Conservation (phyloP, 495 filamentous ascomycete species). For the Oidiodendron maius region DNA sequence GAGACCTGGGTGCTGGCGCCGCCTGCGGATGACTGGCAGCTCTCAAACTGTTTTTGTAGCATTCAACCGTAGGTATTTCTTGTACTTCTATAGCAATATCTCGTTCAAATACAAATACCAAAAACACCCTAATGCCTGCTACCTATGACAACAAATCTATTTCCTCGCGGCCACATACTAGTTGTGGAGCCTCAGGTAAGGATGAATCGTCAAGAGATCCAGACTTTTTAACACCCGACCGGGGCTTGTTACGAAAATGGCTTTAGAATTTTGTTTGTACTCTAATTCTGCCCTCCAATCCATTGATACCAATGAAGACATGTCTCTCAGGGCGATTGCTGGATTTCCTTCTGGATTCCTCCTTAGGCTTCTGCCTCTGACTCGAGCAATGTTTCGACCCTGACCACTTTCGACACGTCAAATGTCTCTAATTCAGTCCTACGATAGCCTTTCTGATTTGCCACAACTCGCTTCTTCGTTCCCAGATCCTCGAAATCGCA, state of each 20-base stretch:
- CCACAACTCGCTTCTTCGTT: constrained; percentile 8
- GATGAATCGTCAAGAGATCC: constrained; percentile 8
- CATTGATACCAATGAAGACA: constrained; percentile 6
- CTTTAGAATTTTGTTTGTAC: neutral
- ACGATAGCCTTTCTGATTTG: constrained; percentile 32
- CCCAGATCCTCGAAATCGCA: constrained; percentile 30
- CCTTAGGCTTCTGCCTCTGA: constrained; percentile 5
- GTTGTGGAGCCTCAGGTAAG: constrained; percentile 5
- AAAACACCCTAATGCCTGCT: constrained; percentile 1
- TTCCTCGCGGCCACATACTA: neutral
- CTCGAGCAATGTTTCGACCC: constrained; percentile 10
- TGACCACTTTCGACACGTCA: constrained; percentile 10
- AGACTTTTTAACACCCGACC: neutral
- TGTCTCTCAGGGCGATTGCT: constrained; percentile 5
- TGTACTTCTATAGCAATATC: neutral
- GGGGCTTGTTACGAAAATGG: constrained; percentile 2
- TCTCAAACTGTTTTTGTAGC: constrained; percentile 2
- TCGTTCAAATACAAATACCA: constrained; percentile 3
- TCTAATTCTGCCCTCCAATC: constrained; percentile 4
- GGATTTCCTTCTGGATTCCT: constrained; percentile 5
- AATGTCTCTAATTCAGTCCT: constrained; percentile 9
- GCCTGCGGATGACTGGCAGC: constrained; percentile 2
- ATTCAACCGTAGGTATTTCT: constrained; percentile 2
- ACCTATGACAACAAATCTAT: constrained; percentile 2
- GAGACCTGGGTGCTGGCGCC: constrained; percentile 3